Evolutionary conservation across 2,329 filamentous ascomycete species (phyloP).

Genomic region (Ophiostoma sp.): DNA sequence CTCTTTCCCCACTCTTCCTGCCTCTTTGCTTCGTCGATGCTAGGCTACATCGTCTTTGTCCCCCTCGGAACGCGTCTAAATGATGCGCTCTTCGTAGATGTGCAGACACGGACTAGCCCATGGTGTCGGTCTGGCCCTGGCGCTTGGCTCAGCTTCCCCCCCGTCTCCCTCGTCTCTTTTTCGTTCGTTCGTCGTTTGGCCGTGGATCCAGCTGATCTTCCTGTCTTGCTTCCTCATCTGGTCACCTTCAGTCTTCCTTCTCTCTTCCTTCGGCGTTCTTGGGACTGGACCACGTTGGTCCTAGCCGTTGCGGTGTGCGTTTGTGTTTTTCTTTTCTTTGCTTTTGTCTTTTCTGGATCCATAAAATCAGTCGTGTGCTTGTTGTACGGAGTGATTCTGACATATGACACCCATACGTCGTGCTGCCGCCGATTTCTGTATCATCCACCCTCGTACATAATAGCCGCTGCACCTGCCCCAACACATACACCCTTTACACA

Average conservation of each 20-base stretch:
- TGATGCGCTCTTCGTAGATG: not conserved
- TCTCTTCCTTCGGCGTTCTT: not conserved
- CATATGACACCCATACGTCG: not conserved
- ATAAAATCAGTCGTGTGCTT: not conserved
- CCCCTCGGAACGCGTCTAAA: conserved; percentile 19
- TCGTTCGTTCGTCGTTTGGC: not conserved
- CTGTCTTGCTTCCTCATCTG: conserved; percentile 2
- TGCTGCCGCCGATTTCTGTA: not conserved
- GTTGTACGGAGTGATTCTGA: not conserved
- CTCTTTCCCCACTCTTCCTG: conserved; percentile 14
- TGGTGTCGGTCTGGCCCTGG: conserved; percentile 10
- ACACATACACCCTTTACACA: not conserved
- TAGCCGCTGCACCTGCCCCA: conserved; percentile 23
- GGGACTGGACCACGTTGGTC: not conserved
- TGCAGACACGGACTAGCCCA: not conserved
- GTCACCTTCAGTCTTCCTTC: not conserved
- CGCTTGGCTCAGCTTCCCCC: conserved; percentile 12
- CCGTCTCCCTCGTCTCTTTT: not conserved
- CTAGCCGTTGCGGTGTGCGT: not conserved
- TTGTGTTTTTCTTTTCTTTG: not conserved
- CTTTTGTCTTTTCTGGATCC: not conserved
- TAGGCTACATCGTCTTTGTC: not conserved
- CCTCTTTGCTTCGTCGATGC: not conserved
- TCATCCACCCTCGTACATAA: not conserved
- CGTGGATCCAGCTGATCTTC: not conserved